phyloP scores from a whole-genome alignment of 2,329 filamentous ascomycete species.

The Colletotrichum siamense region DNA sequence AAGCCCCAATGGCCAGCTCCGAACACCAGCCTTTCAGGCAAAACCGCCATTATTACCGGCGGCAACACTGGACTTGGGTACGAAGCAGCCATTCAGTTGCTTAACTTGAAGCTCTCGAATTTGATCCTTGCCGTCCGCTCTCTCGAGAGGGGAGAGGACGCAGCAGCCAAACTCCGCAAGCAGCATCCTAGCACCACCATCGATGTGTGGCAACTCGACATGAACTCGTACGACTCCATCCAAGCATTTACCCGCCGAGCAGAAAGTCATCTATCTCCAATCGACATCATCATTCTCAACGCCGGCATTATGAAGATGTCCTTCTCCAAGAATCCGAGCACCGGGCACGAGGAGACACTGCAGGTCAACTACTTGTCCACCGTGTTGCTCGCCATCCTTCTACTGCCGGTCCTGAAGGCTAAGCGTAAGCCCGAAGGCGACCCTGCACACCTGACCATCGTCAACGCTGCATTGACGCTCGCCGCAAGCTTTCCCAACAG shows the following conservation, averaged over 20 bases:
- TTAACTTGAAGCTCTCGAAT: constrained; percentile 40
- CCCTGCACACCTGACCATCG: constrained; percentile 26
- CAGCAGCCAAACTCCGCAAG: constrained; percentile 35
- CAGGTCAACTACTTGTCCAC: constrained; percentile 47
- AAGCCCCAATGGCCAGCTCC: constrained; percentile 9
- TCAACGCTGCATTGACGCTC: constrained; percentile 30
- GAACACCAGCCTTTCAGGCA: constrained; percentile 31
- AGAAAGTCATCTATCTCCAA: constrained; percentile 35
- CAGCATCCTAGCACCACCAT: constrained; percentile 38
- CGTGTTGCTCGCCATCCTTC: constrained; percentile 34
- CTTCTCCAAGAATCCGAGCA: constrained; percentile 28
- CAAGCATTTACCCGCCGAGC: constrained; percentile 44
- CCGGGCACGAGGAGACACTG: constrained; percentile 43
- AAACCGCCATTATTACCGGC: constrained; percentile 55
- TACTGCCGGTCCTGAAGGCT: constrained; percentile 37
- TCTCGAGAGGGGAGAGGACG: constrained; percentile 44
- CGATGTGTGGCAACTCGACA: constrained; percentile 56
- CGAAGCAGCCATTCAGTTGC: constrained; percentile 47
- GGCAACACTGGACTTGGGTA: constrained; percentile 54
- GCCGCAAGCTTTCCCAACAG: not conserved
- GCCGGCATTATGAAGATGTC: constrained; percentile 39
- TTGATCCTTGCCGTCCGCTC: constrained; percentile 55
- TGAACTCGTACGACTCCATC: constrained; percentile 50
- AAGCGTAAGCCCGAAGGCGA: constrained; percentile 1
- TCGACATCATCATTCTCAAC: constrained; percentile 53